A percentile compares a stretch with the other conserved stretches of the same genome.
These are phyloP conservation scores for Podila horticola DNA, from an alignment of 192 early-diverging fungal genomes.

Conservation along the genomic window DNA sequence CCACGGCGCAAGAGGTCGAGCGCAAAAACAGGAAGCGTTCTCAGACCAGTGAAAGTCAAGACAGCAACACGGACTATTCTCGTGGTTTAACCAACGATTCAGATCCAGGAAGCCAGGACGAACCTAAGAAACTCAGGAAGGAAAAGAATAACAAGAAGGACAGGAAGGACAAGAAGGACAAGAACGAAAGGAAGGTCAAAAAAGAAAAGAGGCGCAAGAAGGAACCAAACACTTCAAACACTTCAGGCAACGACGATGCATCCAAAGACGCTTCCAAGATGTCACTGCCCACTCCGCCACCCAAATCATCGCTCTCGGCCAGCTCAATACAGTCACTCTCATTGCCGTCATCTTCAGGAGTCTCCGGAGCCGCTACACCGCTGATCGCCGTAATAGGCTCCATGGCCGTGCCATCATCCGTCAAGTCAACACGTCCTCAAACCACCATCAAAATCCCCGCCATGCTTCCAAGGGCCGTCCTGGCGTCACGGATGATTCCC, in stretches of 20 bases:
- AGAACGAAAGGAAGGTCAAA: background rate
- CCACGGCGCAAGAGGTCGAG: too few species aligned
- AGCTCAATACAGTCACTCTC: too few species aligned
- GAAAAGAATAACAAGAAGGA: background rate
- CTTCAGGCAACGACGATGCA: background rate
- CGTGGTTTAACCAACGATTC: background rate
- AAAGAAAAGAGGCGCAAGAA: background rate
- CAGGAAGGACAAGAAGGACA: background rate
- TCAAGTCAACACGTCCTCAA: background rate
- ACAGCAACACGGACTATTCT: background rate
- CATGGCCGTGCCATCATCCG: background rate
- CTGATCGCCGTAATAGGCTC: background rate
- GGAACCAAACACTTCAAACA: background rate
- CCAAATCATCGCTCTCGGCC: too few species aligned
- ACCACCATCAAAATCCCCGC: background rate
- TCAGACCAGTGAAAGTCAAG: too few species aligned
- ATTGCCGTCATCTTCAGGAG: too few species aligned
- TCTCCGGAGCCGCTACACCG: background rate
- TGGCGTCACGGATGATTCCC: background rate
- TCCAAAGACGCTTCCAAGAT: too few species aligned
- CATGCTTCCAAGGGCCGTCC: background rate
- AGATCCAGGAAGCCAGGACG: background rate
- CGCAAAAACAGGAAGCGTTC: too few species aligned
- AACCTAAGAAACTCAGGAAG: background rate
- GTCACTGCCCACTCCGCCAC: too few species aligned